These are phyloP conservation scores for Colletotrichum sp. DNA, from an alignment of 2,329 filamentous ascomycete species.

Conservation along the genomic window DNA sequence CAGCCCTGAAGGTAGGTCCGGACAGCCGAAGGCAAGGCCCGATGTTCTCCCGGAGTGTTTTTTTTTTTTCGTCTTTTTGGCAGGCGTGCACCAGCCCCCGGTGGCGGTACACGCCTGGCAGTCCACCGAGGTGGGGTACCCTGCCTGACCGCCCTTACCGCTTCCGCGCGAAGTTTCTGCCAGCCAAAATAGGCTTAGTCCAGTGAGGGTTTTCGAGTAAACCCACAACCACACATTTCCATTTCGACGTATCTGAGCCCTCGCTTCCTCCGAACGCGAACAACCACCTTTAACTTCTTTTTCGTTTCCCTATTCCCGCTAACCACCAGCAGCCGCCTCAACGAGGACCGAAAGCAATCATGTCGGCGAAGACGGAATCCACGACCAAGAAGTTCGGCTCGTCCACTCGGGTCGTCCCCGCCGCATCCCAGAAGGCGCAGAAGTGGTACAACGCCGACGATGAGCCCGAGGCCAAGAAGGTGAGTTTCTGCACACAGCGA, in stretches of 20 bases:
- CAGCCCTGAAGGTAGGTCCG: background rate
- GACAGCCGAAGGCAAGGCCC: background rate
- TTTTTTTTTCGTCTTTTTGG: background rate
- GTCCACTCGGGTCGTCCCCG: constrained; percentile 90
- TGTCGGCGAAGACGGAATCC: constrained; percentile 74
- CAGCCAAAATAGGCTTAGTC: background rate
- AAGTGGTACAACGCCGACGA: constrained; percentile 99
- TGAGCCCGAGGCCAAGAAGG: constrained; percentile 88
- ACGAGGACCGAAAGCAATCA: constrained; percentile 44
- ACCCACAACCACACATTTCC: background rate
- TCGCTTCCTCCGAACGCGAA: constrained; percentile 14
- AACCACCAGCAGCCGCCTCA: constrained; percentile 21
- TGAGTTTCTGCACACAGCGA: constrained; percentile 61
- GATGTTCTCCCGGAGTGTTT: background rate
- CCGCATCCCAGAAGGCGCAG: constrained; percentile 88
- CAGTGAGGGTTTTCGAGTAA: background rate
- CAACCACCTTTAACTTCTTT: constrained; percentile 18
- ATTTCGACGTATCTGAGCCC: background rate
- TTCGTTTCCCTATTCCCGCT: constrained; percentile 24
- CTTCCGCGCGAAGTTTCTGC: background rate
- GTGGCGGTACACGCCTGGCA: background rate
- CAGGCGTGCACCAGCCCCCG: background rate
- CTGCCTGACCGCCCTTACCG: background rate
- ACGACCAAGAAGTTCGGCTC: constrained; percentile 97
- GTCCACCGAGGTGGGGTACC: background rate